Base-by-base conservation (phyloP, 2,329 filamentous ascomycete species). In the Apiospora arundinis region DNA sequence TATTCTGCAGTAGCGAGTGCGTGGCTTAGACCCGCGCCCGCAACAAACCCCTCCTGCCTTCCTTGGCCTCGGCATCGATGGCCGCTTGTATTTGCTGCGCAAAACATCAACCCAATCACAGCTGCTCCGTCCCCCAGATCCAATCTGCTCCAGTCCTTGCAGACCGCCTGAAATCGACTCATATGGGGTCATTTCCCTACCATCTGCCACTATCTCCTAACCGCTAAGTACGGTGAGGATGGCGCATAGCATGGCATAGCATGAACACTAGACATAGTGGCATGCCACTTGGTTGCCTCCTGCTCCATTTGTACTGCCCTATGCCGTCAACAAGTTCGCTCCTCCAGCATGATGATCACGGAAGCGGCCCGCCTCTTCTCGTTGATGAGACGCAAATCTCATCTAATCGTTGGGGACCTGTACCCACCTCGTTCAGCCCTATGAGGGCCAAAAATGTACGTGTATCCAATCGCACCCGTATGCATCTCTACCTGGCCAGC, bases 371-470 rank as follows among this genome's bases (percentile, higher is more conserved):
- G 56, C 32, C 56, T 63, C n/a, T 40, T 63, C 56, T n/a, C 40
- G 32, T n/a, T 40, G 32, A 40, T 63, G 32, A 32, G 56, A 40
- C 56, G 32, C 56, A n/a, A n/a, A 63, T 37, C 56, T 40, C 56
- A 40, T 40, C 56, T 63, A 37, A 63, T 63, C 8, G 56, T 37
- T 63, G 11, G 56, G 28, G 56, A 2, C 18, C 18, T 42, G 32
- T 72, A 69, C 65, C 68, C 71, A 72, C 71, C 65, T 46, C 37
- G 48, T 67, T 72, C 71, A 72, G 71, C 71, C 71, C 71, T 72
- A 72, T 40, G 71, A 70, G 48, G 40, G 49, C 65, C 71, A 72
- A 68, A 45, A 68, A 68, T 49, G 68, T 67, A 66, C 65, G 56
- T 56, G 14, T 40, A 40, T 63, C 56, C 56, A 63, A 63, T 23